Base-by-base conservation (phyloP, 2,329 filamentous ascomycete genomes). In the Westerdykella ornata region DNA sequence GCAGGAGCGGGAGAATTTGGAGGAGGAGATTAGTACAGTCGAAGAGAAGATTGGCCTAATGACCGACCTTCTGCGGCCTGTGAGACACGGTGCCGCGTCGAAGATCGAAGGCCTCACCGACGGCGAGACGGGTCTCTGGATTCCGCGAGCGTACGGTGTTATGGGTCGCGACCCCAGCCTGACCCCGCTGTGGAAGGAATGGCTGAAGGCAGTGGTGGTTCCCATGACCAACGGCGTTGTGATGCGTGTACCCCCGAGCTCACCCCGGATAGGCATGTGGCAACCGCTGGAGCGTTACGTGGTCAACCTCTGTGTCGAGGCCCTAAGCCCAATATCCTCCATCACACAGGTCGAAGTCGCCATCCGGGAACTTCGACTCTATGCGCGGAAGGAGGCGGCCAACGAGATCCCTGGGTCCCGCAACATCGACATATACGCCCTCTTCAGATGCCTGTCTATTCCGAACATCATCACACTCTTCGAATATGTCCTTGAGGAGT, bases 21-120 rank as follows among this genome's bases (percentile, higher is more conserved):
- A 97, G 60, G 92, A 97, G 43, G 82, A 96, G 59, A 98, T 98
- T 62, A 94, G 89, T 59, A 77, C 85, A 0, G 89, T 96, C 7
- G 92, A 98, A 67, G 92, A 98, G 70, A 97, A 96, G 69, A 98
- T 98, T 55, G 80, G 81, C 22, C 73, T 98, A 41, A 98, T 98
- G 92, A 88, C 90, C 1, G 92, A 98, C 67, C 84, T 98, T 68
- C 71, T 98, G 51, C 80, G 90, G 45, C 92, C 92, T 13, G 80
- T 98, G 53, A 79, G 92, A 52, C 92, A 97, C 64, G 92, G 88
- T 28, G 92, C 92, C 34, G 90, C 92, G 20, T 90, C 89, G 38
- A 97, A 95, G 69, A 98, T 98, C 46, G 92, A 98, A 62, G 92
- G 92, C 15, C 73, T 98, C 47, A 97, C 90, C 0, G 87, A 94